A percentile compares a stretch with the other conserved stretches of the same genome.
Conservation (phyloP, 2,329 filamentous ascomycete genomes). For the Nemania diffusa region DNA sequence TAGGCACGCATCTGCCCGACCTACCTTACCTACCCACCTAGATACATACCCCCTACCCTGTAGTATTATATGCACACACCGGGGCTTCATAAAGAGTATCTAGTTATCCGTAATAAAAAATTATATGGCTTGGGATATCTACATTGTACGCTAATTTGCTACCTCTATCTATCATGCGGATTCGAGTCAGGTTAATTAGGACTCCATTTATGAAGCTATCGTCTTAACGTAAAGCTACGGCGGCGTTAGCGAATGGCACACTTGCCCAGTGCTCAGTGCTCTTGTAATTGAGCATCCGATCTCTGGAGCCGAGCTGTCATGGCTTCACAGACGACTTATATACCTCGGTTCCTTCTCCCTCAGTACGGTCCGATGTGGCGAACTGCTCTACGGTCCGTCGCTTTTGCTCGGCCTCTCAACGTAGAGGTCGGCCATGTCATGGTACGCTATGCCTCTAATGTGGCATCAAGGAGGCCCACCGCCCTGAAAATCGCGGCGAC, state of each 20-base stretch:
- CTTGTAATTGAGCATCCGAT: conserved; percentile 16
- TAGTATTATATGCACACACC: background rate
- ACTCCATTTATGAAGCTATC: conserved; percentile 9
- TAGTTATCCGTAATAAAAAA: conserved; percentile 13
- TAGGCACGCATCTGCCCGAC: conserved; percentile 11
- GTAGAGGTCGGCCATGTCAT: conserved; percentile 46
- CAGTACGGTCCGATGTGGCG: conserved; percentile 68
- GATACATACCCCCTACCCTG: too few relatives aligned
- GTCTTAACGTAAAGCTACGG: conserved; percentile 23
- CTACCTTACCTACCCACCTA: background rate
- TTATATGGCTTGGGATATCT: background rate
- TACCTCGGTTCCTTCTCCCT: conserved; percentile 76
- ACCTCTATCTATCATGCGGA: conserved; percentile 4
- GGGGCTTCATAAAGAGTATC: background rate
- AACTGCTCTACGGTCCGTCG: conserved; percentile 47
- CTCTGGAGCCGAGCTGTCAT: conserved; percentile 44
- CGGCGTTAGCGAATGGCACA: background rate
- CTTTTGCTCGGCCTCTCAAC: conserved; percentile 44
- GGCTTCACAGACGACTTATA: conserved; percentile 61
- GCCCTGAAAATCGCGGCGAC: conserved; percentile 42
- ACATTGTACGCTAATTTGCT: background rate
- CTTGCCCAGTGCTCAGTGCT: conserved; percentile 1
- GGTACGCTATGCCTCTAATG: conserved; percentile 52
- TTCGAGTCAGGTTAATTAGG: conserved; percentile 28
- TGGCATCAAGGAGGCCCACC: conserved; percentile 41